phyloP scores from a whole-genome alignment of 1,284 basidiomycete species.

The Caloboletus inedulis region DNA sequence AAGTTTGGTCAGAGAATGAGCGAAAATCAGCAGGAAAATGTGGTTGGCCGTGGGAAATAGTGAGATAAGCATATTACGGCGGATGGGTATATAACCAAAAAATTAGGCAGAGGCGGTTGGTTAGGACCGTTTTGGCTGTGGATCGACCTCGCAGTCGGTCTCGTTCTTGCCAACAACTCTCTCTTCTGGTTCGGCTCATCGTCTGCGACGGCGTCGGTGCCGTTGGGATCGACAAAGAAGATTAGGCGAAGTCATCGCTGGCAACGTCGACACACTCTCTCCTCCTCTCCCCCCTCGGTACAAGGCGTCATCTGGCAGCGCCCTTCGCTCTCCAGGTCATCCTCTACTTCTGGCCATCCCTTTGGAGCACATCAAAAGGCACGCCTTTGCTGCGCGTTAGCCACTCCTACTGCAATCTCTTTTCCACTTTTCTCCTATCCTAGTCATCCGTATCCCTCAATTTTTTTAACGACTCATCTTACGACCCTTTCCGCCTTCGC shows the following conservation, averaged over 20 bases:
- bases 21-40: background rate
- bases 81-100: slow-evolving; percentile 32
- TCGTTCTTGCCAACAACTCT: slow-evolving; percentile 35
- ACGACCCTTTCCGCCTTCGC: slow-evolving; percentile 37
- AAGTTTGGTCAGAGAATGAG: background rate
- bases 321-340: slow-evolving; percentile 38
- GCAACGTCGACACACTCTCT: slow-evolving; percentile 16
- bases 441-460: slow-evolving; percentile 44
- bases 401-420: slow-evolving; percentile 44
- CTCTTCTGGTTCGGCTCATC: slow-evolving; percentile 37
- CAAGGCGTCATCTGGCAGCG: slow-evolving; percentile 18
- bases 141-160: slow-evolving; percentile 46
- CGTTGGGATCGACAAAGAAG: slow-evolving; percentile 40
- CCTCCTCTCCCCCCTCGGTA: slow-evolving; percentile 20
- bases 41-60: slow-evolving; percentile 21
- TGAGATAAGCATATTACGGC: slow-evolving; percentile 26
- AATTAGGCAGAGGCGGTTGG: slow-evolving; percentile 1
- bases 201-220: slow-evolving; percentile 42
- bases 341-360: slow-evolving; percentile 30
- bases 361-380: slow-evolving; percentile 58
- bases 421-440: slow-evolving; percentile 30
- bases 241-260: slow-evolving; percentile 22
- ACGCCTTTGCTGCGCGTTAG: slow-evolving; percentile 89
- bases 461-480: slow-evolving; percentile 52
- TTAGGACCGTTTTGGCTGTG: slow-evolving; percentile 38